A percentile compares a stretch with the other conserved stretches of the same genome.
Conservation (phyloP, 306 rosid species). For the Rosa persica region DNA sequence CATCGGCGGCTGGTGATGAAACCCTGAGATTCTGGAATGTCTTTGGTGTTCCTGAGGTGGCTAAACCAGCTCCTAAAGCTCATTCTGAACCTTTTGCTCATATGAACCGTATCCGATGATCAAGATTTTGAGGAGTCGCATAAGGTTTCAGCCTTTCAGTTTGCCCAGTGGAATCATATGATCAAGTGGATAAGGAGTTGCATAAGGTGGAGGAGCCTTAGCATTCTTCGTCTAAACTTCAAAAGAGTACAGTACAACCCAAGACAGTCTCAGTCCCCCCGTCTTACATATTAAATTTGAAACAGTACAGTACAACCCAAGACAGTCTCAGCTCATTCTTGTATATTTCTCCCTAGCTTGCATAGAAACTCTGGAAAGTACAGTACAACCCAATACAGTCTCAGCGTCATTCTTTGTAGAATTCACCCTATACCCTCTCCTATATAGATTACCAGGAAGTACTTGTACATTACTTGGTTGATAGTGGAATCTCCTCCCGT, state of each 20-base stretch:
- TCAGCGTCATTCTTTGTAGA: neutral
- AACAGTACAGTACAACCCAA: neutral
- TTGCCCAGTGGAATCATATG: neutral
- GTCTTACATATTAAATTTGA: too few species aligned
- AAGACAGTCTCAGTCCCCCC: neutral
- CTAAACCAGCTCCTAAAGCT: conserved; percentile 41
- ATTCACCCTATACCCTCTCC: neutral
- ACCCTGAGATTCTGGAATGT: conserved; percentile 48
- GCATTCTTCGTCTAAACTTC: neutral
- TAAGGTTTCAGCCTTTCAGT: neutral
- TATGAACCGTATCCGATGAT: conserved; percentile 40
- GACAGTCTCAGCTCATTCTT: neutral
- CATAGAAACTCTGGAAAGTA: neutral
- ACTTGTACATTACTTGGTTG: neutral
- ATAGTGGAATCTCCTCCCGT: conserved; percentile 12
- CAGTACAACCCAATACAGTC: neutral
- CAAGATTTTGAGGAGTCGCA: neutral
- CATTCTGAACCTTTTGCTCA: conserved; percentile 43
- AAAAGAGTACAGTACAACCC: neutral
- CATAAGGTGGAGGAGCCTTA: neutral
- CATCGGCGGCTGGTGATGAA: conserved; percentile 51
- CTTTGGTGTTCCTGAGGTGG: conserved; percentile 50
- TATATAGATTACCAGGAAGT: neutral
- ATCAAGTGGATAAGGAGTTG: neutral
- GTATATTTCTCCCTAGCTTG: neutral